Evolutionary conservation across 305 asterid species (phyloP), one percentile per base, ranked within the genome.

Genomic region (Fraxinus sp.): DNA sequence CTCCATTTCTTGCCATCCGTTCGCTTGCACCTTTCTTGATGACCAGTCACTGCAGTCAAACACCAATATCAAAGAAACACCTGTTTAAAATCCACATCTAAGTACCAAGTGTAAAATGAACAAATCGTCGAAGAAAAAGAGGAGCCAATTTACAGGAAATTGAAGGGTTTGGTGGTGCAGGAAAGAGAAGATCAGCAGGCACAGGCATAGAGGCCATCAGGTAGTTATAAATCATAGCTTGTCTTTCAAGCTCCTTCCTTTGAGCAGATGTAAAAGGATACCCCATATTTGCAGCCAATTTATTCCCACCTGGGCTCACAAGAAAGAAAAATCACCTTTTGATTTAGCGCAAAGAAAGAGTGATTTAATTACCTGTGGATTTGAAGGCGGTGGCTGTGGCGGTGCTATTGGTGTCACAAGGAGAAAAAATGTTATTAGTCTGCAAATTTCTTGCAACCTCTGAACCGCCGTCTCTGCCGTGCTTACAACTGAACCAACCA

Each of bases 171-270:
- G 77, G 39, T 52, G 84, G 28, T 26, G 78, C 88, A 77, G 91
- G 71, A 9, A 70, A 89, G 84, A 95, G 97, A 68, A 95, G 98
- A 84, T 92, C 86, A 62, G 91, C 85, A 37, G 99, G 98, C 11
- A 95, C 96, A 13, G 97, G 95, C 3, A 90, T 81, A 37, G 95
- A 89, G 5, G 95, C 91, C 37, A 90, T 83, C 93, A 95, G 90
- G 88, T 88, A 92, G 66, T 94, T 93, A 71, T 87, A 95, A 11
- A 95, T 89, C 92, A 92, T 89, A 14, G 96, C 97, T 87, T 95
- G 99, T 49, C 90, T 91, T 14, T 92, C 95, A 8, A 95, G 92
- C 90, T 95, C 98, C 79, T 88, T 88, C 98, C 94, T 92, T 83
- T 95, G 99, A 30, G 91, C 90, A 72, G 74, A 83, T 57, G 99